These are phyloP conservation scores for Aspergillus transmontanensis DNA, from an alignment of 2,329 filamentous ascomycete species.

Conservation along the genomic window DNA sequence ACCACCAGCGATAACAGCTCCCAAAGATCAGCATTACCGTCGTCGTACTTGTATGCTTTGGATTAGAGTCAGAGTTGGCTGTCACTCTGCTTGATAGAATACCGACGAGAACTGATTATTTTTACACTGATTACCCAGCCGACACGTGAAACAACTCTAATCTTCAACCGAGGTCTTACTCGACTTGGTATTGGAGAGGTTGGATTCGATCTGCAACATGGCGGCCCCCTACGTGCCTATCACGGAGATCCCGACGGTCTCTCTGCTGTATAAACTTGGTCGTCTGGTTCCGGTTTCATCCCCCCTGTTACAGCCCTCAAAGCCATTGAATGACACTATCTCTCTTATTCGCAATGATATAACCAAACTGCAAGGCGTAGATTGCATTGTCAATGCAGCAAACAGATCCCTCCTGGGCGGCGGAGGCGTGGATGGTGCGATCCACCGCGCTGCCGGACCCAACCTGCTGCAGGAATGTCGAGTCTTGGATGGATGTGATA, in stretches of 20 bases:
- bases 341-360: conserved; percentile 76
- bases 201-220: conserved; percentile 19
- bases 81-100: background rate
- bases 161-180: background rate
- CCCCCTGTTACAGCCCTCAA: conserved; percentile 45
- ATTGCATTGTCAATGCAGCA: conserved; percentile 91
- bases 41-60: background rate
- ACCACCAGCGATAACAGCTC: background rate
- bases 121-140: too few relatives aligned
- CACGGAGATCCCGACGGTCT: conserved; percentile 45
- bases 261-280: conserved; percentile 65
- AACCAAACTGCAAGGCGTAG: conserved; percentile 69
- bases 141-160: background rate
- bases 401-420: conserved; percentile 79
- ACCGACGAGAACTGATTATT: background rate
- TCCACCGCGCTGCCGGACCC: conserved; percentile 79
- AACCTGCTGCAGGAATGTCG: conserved; percentile 70
- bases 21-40: background rate
- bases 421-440: conserved; percentile 87
- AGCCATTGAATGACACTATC: conserved; percentile 57
- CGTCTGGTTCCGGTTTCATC: conserved; percentile 46
- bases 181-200: too few relatives aligned
- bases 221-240: conserved; percentile 24
- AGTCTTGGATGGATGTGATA: conserved; percentile 71
- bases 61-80: too few relatives aligned